These are phyloP conservation scores for Emericellopsis terricola DNA, from an alignment of 495 filamentous ascomycete species.

Conservation along the genomic window DNA sequence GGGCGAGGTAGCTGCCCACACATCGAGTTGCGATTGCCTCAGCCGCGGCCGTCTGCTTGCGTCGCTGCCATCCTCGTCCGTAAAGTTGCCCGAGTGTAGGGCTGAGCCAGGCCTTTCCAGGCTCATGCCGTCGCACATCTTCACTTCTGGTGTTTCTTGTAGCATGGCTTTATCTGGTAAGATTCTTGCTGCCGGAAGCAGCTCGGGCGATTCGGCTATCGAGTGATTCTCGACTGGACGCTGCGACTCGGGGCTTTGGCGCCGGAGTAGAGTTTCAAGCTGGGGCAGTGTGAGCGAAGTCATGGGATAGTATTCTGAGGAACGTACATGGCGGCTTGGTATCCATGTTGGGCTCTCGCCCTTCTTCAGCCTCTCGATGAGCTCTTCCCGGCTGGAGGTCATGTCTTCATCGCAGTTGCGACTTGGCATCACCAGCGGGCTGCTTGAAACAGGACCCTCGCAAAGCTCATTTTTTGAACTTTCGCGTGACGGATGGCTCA, in stretches of 20 bases:
- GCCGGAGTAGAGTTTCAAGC: slow-evolving; percentile 20
- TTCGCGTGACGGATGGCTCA: slow-evolving; percentile 24
- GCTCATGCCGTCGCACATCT: slow-evolving; percentile 26
- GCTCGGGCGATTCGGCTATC: slow-evolving; percentile 12
- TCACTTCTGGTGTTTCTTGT: slow-evolving; percentile 8
- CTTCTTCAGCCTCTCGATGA: slow-evolving; percentile 74
- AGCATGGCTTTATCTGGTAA: slow-evolving; percentile 20
- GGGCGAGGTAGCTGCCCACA: slow-evolving; percentile 27
- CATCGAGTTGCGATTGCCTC: too few species aligned
- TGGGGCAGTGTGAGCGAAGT: slow-evolving; percentile 6
- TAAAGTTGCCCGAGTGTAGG: slow-evolving; percentile 79
- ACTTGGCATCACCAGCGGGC: slow-evolving; percentile 14
- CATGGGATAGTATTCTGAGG: not conserved
- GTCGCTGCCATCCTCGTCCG: slow-evolving; percentile 23
- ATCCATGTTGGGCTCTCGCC: slow-evolving; percentile 63
- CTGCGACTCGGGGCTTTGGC: slow-evolving; percentile 10
- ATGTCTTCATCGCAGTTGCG: slow-evolving; percentile 5
- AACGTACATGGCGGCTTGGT: slow-evolving; percentile 43
- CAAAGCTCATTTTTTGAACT: slow-evolving; percentile 38
- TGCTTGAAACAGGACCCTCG: slow-evolving; percentile 32
- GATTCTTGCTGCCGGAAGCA: slow-evolving; percentile 22
- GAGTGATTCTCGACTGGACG: slow-evolving; percentile 18
- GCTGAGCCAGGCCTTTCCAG: slow-evolving; percentile 78
- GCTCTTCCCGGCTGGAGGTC: slow-evolving; percentile 46
- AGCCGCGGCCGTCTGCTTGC: too few species aligned